These are phyloP conservation scores for Debaryomyces subglobosus DNA, from an alignment of 1,139 yeast genomes.

Conservation along the genomic window DNA sequence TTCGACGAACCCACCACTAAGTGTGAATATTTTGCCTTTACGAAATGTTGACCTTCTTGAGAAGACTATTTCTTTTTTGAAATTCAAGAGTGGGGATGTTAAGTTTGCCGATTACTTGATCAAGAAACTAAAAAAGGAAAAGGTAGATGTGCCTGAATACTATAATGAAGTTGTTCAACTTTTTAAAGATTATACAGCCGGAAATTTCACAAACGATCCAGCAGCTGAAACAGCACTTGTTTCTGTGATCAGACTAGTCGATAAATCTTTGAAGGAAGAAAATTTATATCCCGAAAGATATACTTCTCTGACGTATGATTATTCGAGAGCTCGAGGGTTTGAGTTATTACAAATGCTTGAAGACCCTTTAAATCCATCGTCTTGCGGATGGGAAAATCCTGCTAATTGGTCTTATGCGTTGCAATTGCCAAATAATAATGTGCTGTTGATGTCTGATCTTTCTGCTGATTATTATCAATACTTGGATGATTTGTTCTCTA, in stretches of 20 bases:
- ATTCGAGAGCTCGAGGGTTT: constrained; percentile 51
- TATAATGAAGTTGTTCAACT: constrained; percentile 42
- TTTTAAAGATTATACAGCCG: constrained; percentile 53
- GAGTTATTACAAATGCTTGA: constrained; percentile 36
- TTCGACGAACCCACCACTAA: constrained; percentile 42
- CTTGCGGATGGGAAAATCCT: constrained; percentile 46
- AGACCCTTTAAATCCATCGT: constrained; percentile 10
- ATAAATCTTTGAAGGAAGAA: constrained; percentile 25
- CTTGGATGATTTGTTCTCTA: constrained; percentile 20
- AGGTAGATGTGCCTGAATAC: constrained; percentile 22
- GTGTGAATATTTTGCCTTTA: constrained; percentile 52
- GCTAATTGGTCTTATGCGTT: constrained; percentile 46
- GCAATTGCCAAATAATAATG: constrained; percentile 42
- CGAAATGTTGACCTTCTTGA: constrained; percentile 33
- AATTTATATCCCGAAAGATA: constrained; percentile 6
- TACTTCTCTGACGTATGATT: constrained; percentile 37
- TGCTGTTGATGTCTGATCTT: constrained; percentile 40
- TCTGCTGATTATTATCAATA: constrained; percentile 47
- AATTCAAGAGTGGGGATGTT: constrained; percentile 26
- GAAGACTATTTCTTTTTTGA: constrained; percentile 32
- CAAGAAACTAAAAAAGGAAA: constrained; percentile 19
- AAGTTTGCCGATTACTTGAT: constrained; percentile 26
- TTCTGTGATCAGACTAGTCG: constrained; percentile 38
- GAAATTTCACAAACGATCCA: constrained; percentile 47
- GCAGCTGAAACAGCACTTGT: constrained; percentile 38